Conservation (phyloP, 257 asterid species). For the Plantago ovata region DNA sequence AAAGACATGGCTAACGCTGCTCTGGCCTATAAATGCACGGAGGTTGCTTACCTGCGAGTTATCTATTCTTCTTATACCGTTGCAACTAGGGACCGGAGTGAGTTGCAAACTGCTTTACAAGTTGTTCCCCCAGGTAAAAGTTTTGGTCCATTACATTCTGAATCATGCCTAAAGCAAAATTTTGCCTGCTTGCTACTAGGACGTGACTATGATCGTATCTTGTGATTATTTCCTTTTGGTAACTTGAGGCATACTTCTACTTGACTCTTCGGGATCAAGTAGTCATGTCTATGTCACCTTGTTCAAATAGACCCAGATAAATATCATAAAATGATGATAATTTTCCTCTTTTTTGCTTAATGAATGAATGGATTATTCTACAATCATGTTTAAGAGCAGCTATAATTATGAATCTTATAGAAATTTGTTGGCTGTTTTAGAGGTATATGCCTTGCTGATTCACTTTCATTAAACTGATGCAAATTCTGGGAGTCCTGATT, state of each 20-base stretch:
- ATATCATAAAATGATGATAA: slow-evolving; percentile 3
- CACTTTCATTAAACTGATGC: slow-evolving; percentile 11
- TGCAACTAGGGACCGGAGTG: slow-evolving; percentile 71
- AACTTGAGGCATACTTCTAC: no score
- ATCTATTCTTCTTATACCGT: slow-evolving; percentile 60
- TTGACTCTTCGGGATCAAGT: no score
- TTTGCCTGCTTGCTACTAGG: no score
- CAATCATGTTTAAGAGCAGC: neutral
- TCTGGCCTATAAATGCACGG: slow-evolving; percentile 91
- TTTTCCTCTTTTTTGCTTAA: neutral
- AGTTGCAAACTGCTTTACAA: slow-evolving; percentile 71
- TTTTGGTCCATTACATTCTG: slow-evolving; percentile 16
- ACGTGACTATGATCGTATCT: no score
- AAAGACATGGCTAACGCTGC: slow-evolving; percentile 94
- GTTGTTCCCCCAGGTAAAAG: slow-evolving; percentile 74
- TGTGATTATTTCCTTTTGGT: no score
- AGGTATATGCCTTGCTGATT: slow-evolving; percentile 12
- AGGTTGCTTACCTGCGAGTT: slow-evolving; percentile 87
- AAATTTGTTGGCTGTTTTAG: slow-evolving; percentile 6
- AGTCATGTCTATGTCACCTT: no score
- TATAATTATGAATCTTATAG: neutral
- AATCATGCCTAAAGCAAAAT: no score
- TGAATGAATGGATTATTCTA: slow-evolving; percentile 11
- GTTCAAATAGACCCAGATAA: neutral
- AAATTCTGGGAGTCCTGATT: no score